Conservation (phyloP, 108 stramenopile species). For the Nannochloropsis gaditana region DNA sequence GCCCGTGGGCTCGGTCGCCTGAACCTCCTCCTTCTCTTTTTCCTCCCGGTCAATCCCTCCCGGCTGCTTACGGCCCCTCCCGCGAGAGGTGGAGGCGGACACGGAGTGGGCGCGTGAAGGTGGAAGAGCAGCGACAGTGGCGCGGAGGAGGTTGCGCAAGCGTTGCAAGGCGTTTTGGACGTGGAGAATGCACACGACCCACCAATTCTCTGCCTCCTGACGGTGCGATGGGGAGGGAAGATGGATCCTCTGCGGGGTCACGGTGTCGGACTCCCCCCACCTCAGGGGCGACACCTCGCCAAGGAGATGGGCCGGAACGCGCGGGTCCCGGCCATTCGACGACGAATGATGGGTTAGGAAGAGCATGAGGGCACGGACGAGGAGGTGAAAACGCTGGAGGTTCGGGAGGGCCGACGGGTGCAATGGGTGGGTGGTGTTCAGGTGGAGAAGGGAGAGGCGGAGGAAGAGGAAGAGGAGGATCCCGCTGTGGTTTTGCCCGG, state of each 20-base stretch:
- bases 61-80: too few relatives aligned
- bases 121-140: neutral
- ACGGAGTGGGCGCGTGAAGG: too few relatives aligned
- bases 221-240: too few relatives aligned
- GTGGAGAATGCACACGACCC: neutral
- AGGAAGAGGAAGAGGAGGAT: neutral
- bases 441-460: neutral
- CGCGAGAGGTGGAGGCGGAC: too few relatives aligned
- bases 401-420: neutral
- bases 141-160: neutral
- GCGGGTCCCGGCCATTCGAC: too few relatives aligned
- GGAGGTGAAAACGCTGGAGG: neutral
- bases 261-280: too few relatives aligned
- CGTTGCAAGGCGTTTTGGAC: conserved; percentile 4
- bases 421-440: neutral
- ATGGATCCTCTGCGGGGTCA: too few relatives aligned
- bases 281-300: too few relatives aligned
- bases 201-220: neutral
- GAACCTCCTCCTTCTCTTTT: too few relatives aligned
- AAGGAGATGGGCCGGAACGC: too few relatives aligned
- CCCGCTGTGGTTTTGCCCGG: neutral
- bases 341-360: neutral
- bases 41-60: too few relatives aligned
- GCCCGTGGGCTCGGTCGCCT: too few relatives aligned
- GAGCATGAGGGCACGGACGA: conserved; percentile 10